These are phyloP conservation scores for Pseudoneurospora amorphoporcata DNA, from an alignment of 495 filamentous ascomycete species.

Conservation along the genomic window DNA sequence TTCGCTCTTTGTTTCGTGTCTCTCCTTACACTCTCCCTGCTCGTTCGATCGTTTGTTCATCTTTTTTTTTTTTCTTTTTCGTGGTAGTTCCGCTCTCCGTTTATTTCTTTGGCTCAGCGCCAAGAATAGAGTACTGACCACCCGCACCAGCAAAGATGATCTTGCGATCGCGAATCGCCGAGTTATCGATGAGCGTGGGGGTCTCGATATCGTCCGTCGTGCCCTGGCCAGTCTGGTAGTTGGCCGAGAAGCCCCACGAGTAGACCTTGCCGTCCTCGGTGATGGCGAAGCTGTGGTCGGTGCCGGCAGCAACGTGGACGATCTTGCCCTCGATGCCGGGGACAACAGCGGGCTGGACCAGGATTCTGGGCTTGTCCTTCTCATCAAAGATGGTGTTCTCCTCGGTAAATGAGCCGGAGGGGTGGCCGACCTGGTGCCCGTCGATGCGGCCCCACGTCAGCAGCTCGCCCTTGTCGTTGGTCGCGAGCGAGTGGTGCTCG, in stretches of 20 bases:
- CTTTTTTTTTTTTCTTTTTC: not conserved
- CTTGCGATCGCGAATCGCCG: conserved; percentile 46
- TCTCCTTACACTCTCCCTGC: not conserved
- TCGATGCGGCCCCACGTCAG: conserved; percentile 64
- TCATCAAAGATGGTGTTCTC: conserved; percentile 51
- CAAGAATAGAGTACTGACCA: conserved; percentile 56
- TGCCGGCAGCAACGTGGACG: conserved; percentile 36
- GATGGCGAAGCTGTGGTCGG: conserved; percentile 52
- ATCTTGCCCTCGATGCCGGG: conserved; percentile 16
- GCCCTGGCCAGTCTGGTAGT: conserved; percentile 59
- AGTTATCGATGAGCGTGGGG: conserved; percentile 53
- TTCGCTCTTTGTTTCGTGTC: not conserved
- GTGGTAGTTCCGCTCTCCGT: not conserved
- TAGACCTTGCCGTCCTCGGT: conserved; percentile 50
- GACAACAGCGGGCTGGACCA: conserved; percentile 38
- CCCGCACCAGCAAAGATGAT: conserved; percentile 51
- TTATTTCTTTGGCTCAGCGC: conserved; percentile 15
- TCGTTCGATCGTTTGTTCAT: not conserved
- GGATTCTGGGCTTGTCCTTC: conserved; percentile 43
- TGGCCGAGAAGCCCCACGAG: conserved; percentile 59
- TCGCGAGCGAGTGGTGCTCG: conserved; percentile 55
- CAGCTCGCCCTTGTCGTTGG: conserved; percentile 50
- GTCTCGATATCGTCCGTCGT: conserved; percentile 45
- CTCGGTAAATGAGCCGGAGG: conserved; percentile 32
- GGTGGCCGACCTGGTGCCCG: conserved; percentile 50